Conservation (phyloP, 352 stramenopile genomes). For the Pythium vanterpoolii region DNA sequence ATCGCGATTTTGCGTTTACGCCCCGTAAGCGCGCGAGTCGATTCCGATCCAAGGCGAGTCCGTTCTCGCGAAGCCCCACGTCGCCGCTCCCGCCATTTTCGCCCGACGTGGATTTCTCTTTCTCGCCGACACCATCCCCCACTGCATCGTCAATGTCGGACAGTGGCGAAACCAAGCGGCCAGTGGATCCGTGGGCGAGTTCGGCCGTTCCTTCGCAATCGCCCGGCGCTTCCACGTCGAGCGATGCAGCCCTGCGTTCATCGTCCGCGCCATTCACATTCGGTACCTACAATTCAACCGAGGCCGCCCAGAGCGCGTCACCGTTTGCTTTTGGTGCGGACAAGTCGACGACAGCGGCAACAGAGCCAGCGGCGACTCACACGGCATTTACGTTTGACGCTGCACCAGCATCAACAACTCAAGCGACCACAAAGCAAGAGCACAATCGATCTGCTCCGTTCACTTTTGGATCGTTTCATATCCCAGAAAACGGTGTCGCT, state of each 20-base stretch:
- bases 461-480: slow-evolving; percentile 10
- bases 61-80: slow-evolving; percentile 9
- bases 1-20: slow-evolving; percentile 22
- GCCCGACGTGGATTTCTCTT: slow-evolving; percentile 12
- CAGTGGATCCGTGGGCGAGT: not conserved
- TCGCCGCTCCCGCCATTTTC: not conserved
- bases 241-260: not conserved
- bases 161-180: slow-evolving; percentile 2
- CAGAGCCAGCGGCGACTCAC: not conserved
- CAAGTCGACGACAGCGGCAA: not conserved
- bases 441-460: not conserved
- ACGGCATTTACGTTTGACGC: slow-evolving; percentile 12
- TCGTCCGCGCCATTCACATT: slow-evolving; percentile 12
- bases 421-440: not conserved
- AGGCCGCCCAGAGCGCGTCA: not conserved
- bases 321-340: slow-evolving; percentile 3
- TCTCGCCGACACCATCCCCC: slow-evolving; percentile 7
- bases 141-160: slow-evolving; percentile 19
- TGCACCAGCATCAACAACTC: not conserved
- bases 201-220: not conserved
- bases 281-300: not conserved
- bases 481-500: not conserved
- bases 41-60: slow-evolving; percentile 7
- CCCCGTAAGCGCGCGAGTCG: slow-evolving; percentile 16
- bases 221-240: not conserved